Percentiles rank a stretch among this genome's conserved stretches.
These are phyloP conservation scores for Penicillium sp. DNA, from an alignment of 2,329 filamentous ascomycete species.

Conservation along the genomic window DNA sequence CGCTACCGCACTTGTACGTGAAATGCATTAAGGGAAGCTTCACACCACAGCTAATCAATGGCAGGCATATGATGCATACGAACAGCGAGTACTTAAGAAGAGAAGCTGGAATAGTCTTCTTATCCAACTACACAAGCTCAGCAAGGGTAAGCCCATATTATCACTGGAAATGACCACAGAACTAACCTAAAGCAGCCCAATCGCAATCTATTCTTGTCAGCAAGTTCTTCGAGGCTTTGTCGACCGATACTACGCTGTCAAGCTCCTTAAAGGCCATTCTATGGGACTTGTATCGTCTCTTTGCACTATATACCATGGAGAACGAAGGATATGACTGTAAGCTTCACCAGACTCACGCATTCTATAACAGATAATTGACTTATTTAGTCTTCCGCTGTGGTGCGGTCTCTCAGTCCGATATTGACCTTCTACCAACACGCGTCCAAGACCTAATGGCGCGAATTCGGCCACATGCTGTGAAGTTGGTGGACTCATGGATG, in stretches of 20 bases:
- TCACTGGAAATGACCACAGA: neutral
- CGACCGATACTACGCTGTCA: conserved; percentile 25
- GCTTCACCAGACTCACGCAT: neutral
- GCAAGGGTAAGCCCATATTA: conserved; percentile 17
- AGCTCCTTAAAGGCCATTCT: conserved; percentile 34
- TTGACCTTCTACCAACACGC: conserved; percentile 42
- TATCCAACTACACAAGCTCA: conserved; percentile 32
- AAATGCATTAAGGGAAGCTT: neutral
- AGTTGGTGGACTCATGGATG: conserved; percentile 54
- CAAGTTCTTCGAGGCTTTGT: conserved; percentile 47
- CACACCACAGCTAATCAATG: neutral
- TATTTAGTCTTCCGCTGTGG: conserved; percentile 44
- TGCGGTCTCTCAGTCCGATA: conserved; percentile 42
- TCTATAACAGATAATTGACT: neutral
- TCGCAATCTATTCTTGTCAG: conserved; percentile 51
- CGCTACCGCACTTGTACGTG: conserved; percentile 14
- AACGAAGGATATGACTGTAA: conserved; percentile 33
- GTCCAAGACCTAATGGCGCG: conserved; percentile 50
- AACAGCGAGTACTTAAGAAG: conserved; percentile 47
- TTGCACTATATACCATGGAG: conserved; percentile 51
- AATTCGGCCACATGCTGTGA: conserved; percentile 53
- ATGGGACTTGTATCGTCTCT: conserved; percentile 48
- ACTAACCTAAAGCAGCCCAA: conserved; percentile 34
- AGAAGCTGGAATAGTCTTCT: conserved; percentile 50
- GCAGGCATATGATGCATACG: conserved; percentile 40